Base-by-base conservation (phyloP, 1,139 yeast genomes). In the Meyerozyma athensensis region DNA sequence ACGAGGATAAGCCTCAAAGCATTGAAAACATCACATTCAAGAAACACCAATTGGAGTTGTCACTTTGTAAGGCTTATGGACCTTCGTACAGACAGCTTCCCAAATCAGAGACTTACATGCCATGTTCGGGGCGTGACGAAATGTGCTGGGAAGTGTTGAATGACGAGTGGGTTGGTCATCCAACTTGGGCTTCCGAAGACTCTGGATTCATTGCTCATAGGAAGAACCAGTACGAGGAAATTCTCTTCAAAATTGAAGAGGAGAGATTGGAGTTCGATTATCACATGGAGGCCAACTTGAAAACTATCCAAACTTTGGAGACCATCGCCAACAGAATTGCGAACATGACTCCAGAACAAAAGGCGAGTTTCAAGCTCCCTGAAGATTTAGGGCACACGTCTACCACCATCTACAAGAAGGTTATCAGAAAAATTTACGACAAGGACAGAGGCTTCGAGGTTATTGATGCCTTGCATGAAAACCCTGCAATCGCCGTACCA, bases 151-250 rank as follows among this genome's bases (percentile, higher is more conserved):
- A 92, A 58, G 96, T 92, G 19, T 73, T 94, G 50, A 92, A 92
- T 59, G 98, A 92, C 58, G 97, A 92, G 62, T 94, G 97, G 97
- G 97, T 92, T 19, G 97, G 97, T 3, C 97, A 90, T 61, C 99
- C 99, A 26, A 95, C 96, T 5, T 94, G 98, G 98, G 98, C 97
- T 1, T 90, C 97, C 1, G 98, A 92, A 61, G 98, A 94, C 58
- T 86, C 96, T 18, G 98, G 98, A 0, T 92, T 90, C 55, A 90
- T 92, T 56, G 96, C 98, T 13, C 98, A 94, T 60, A 80, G 97
- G 50, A 92, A 94, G 61, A 92, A 94, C 56, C 98, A 92, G 63
- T 92, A 90, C 58, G 98, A 92, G 63, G 98, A 92, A 61, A 86
- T 92, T 39, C 67, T 94, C 43, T 90, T 89, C 66, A 84, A 95